These are phyloP conservation scores for Nannochloropsis salina DNA, from an alignment of 108 stramenopile species.

Conservation along the genomic window DNA sequence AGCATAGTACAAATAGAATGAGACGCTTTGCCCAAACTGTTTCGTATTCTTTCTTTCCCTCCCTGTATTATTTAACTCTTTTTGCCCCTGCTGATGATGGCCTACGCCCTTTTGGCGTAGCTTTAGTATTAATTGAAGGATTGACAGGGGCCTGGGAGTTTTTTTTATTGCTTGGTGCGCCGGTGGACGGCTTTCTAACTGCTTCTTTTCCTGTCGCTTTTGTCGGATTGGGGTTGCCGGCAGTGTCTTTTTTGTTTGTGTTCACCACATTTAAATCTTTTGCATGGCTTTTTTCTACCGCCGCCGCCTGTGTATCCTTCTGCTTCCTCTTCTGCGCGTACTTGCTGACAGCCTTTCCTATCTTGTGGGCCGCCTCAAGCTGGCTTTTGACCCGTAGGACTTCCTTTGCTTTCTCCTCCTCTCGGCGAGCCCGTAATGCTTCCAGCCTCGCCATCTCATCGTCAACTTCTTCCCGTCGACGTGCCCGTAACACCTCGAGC, in stretches of 20 bases:
- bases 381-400: background rate
- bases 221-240: background rate
- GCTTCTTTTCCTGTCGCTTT: background rate
- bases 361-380: background rate
- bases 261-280: background rate
- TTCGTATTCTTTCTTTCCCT: too few relatives aligned
- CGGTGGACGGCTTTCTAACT: background rate
- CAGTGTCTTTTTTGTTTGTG: background rate
- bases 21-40: too few relatives aligned
- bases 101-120: too few relatives aligned
- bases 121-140: too few relatives aligned
- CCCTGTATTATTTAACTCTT: too few relatives aligned
- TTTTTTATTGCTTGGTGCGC: background rate
- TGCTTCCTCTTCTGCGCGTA: background rate
- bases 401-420: slow-evolving; percentile 16
- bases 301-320: background rate
- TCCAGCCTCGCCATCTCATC: background rate
- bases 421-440: background rate
- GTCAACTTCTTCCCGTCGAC: background rate
- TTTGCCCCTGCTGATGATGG: too few relatives aligned
- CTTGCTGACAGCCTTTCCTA: background rate
- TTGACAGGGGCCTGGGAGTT: too few relatives aligned
- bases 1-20: too few relatives aligned
- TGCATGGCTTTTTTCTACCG: background rate
- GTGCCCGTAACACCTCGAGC: background rate